A percentile compares a stretch with the other conserved stretches of the same genome.
Evolutionary conservation across 2,329 filamentous ascomycete genomes (phyloP).

Genomic region (Leptodontidium sp.): DNA sequence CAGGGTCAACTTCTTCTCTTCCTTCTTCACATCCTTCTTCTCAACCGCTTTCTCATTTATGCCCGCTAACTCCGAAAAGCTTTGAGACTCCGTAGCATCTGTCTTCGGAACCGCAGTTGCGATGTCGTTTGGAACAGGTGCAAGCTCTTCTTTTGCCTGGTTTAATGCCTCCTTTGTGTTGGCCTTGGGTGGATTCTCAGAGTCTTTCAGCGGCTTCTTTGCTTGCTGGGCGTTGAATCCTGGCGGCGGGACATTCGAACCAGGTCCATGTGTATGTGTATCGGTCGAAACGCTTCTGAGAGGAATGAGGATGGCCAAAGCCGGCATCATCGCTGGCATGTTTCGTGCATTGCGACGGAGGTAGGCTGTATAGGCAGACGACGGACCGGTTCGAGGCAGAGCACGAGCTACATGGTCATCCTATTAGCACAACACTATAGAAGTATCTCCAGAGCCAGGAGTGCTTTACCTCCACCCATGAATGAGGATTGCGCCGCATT

Average conservation of each 20-base stretch:
- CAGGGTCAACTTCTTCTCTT: constrained; percentile 86
- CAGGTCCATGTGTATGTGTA: constrained; percentile 58
- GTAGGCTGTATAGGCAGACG: constrained; percentile 45
- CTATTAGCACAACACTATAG: constrained; percentile 22
- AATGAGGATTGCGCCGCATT: constrained; percentile 47
- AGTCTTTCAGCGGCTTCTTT: constrained; percentile 64
- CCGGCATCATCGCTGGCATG: constrained; percentile 50
- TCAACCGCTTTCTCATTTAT: constrained; percentile 68
- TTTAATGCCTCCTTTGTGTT: constrained; percentile 40
- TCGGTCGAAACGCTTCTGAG: constrained; percentile 66
- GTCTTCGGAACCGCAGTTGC: constrained; percentile 46
- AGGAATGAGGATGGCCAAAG: constrained; percentile 65
- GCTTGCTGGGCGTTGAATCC: constrained; percentile 76
- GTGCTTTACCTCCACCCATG: constrained; percentile 41
- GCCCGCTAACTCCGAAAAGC: constrained; percentile 67
- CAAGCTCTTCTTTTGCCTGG: constrained; percentile 39
- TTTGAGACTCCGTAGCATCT: constrained; percentile 43
- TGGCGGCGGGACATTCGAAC: constrained; percentile 66
- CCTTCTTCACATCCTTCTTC: constrained; percentile 71
- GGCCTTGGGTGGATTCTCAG: constrained; percentile 44
- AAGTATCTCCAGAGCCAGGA: not conserved
- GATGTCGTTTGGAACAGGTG: constrained; percentile 37
- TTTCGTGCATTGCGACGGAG: constrained; percentile 47
- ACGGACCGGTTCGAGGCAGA: constrained; percentile 43
- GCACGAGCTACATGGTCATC: constrained; percentile 41